These are phyloP conservation scores for Neovahlkampfia damariscottae DNA, from an alignment of 78 protist genomes.

Conservation along the genomic window DNA sequence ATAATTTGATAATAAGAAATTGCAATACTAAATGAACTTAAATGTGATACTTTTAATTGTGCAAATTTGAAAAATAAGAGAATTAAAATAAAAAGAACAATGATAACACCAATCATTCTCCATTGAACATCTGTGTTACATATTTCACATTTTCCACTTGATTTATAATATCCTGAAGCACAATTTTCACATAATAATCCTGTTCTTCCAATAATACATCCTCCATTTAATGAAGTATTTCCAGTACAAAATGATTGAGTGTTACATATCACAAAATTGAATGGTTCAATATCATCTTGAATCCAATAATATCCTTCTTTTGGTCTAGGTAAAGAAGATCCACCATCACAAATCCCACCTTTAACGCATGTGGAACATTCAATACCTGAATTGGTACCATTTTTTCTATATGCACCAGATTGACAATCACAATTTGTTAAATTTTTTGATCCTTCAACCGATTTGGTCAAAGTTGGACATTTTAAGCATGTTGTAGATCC, in stretches of 20 bases:
- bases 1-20: neutral
- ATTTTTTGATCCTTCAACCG: neutral
- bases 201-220: neutral
- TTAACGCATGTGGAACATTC: neutral
- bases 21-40: neutral
- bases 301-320: neutral
- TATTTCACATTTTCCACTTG: neutral
- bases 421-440: neutral
- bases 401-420: neutral
- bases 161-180: neutral
- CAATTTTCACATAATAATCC: neutral
- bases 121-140: neutral
- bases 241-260: neutral
- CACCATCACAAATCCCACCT: neutral
- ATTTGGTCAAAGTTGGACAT: neutral
- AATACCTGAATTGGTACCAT: neutral
- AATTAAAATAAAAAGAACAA: neutral
- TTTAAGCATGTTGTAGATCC: neutral
- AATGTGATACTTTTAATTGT: neutral
- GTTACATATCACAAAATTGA: neutral
- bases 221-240: neutral
- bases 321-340: neutral
- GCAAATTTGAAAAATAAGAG: neutral
- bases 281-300: neutral
- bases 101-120: neutral